These are phyloP conservation scores for Epichloe brachyelytri DNA, from an alignment of 2,329 filamentous ascomycete species.

Conservation along the genomic window DNA sequence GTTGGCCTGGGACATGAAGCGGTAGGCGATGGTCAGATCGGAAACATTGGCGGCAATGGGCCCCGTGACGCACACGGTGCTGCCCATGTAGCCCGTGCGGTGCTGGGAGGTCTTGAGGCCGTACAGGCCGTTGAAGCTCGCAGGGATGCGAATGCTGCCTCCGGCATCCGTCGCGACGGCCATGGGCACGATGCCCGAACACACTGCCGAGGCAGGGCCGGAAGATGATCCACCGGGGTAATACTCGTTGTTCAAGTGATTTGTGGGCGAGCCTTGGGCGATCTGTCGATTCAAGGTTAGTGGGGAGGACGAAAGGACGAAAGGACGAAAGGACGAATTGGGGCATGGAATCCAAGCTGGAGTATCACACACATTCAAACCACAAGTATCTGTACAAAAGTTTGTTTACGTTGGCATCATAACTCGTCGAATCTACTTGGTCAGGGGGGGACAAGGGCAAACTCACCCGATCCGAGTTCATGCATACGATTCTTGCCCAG, in stretches of 20 bases:
- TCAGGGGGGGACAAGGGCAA: slow-evolving; percentile 4
- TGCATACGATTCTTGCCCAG: slow-evolving; percentile 72
- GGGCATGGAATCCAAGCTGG: background rate
- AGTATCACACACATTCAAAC: slow-evolving; percentile 49
- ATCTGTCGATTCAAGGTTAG: slow-evolving; percentile 23
- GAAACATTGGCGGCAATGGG: slow-evolving; percentile 65
- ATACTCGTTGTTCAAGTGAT: slow-evolving; percentile 64
- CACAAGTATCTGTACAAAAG: slow-evolving; percentile 50
- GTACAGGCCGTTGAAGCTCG: slow-evolving; percentile 65
- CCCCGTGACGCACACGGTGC: slow-evolving; percentile 50
- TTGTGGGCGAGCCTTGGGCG: slow-evolving; percentile 58
- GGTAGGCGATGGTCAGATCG: slow-evolving; percentile 74
- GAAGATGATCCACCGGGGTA: slow-evolving; percentile 75
- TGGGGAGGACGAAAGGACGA: slow-evolving; percentile 20
- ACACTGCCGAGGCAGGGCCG: slow-evolving; percentile 58
- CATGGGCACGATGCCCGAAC: slow-evolving; percentile 61
- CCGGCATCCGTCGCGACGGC: slow-evolving; percentile 64
- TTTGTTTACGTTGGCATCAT: background rate
- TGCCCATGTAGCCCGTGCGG: slow-evolving; percentile 46
- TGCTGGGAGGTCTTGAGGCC: slow-evolving; percentile 70
- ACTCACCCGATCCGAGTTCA: slow-evolving; percentile 57
- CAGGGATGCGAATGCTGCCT: slow-evolving; percentile 61
- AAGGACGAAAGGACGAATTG: too few relatives aligned
- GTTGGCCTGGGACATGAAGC: slow-evolving; percentile 63
- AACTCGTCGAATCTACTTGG: background rate